These are phyloP conservation scores for Sporobolomyces phaffii DNA, from an alignment of 768 basidiomycete genomes.

Conservation along the genomic window DNA sequence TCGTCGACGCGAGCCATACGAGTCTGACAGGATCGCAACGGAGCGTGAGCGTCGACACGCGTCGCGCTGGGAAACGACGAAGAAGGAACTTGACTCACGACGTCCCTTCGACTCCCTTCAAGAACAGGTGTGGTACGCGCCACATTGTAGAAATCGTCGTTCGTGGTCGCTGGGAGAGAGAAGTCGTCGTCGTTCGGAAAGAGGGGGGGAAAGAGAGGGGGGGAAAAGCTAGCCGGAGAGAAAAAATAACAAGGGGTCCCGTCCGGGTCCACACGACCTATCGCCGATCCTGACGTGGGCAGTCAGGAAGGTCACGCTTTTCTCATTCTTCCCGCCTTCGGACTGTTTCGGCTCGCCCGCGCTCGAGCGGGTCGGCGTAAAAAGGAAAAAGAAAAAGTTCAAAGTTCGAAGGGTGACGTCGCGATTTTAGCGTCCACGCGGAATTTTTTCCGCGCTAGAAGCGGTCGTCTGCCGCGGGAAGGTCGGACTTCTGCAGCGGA, in stretches of 20 bases:
- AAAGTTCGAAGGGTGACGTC: not conserved
- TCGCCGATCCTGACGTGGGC: too few species aligned
- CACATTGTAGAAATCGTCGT: not conserved
- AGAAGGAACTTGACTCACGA: not conserved
- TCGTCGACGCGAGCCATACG: conserved; percentile 11
- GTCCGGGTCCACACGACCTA: not conserved
- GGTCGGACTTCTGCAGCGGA: too few species aligned
- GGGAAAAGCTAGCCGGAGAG: not conserved
- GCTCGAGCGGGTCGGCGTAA: not conserved
- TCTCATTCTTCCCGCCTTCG: too few species aligned
- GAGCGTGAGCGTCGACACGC: not conserved
- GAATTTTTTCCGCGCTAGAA: not conserved
- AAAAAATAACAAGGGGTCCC: not conserved
- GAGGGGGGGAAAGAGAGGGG: not conserved
- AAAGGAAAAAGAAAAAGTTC: not conserved
- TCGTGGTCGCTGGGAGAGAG: not conserved
- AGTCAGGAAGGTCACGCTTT: too few species aligned
- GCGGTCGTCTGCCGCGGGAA: not conserved
- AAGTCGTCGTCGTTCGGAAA: not conserved
- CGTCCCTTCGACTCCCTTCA: not conserved
- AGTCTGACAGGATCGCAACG: not conserved
- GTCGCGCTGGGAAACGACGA: not conserved
- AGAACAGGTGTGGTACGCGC: conserved; percentile 8
- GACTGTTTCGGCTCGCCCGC: not conserved
- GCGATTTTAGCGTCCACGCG: not conserved